Conservation (phyloP, 768 basidiomycete species). For the Russula sp. region DNA sequence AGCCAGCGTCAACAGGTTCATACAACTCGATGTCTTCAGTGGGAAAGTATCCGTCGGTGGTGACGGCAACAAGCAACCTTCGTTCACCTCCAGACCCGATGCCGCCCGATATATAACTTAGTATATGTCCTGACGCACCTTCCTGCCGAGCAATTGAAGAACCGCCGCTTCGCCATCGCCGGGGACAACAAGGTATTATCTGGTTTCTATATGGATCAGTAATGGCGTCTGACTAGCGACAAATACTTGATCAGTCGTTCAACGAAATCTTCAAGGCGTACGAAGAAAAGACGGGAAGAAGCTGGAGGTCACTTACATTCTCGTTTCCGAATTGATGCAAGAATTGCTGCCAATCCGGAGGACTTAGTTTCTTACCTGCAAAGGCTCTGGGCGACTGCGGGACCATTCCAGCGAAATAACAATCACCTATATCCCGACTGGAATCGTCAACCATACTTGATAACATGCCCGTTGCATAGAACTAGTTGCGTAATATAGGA, state of each 20-base stretch:
- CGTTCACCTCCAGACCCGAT: conserved; percentile 30
- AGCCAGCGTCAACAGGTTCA: not conserved
- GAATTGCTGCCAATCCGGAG: conserved; percentile 15
- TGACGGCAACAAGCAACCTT: conserved; percentile 19
- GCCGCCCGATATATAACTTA: conserved; percentile 30
- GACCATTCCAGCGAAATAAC: conserved; percentile 9
- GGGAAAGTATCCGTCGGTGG: conserved; percentile 29
- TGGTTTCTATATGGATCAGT: not conserved
- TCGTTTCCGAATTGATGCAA: conserved; percentile 22
- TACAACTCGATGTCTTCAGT: conserved; percentile 23
- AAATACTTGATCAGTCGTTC: conserved; percentile 8
- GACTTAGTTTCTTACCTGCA: conserved; percentile 11
- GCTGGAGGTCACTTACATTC: conserved; percentile 27
- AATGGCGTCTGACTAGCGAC: not conserved
- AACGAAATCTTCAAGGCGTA: conserved; percentile 30
- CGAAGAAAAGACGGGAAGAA: conserved; percentile 25
- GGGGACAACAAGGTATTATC: conserved; percentile 22
- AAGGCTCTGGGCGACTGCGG: conserved; percentile 16
- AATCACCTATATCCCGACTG: conserved; percentile 30
- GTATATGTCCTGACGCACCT: conserved; percentile 30
- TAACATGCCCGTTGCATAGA: not conserved
- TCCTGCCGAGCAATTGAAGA: conserved; percentile 19
- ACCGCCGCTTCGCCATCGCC: conserved; percentile 13
- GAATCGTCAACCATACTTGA: conserved; percentile 29
- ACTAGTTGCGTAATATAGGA: not conserved